Base-by-base conservation (phyloP, 441 rosid species). In the Erodium texanum region DNA sequence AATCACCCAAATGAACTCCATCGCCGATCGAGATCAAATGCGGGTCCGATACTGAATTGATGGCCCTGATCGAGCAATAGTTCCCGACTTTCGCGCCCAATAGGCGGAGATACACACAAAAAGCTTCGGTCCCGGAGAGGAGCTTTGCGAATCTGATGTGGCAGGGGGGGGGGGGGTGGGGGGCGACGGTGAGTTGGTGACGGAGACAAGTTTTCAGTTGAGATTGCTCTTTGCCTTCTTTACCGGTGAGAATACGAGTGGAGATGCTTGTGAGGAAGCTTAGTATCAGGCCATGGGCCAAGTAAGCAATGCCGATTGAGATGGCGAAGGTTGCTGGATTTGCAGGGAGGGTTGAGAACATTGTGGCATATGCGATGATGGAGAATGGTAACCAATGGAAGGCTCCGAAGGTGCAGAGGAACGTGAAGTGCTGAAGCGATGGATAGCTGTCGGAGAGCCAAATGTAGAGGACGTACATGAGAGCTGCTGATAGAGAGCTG, bases 1-100 rank as follows among this genome's bases (percentile, higher is more conserved):
- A 86, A 77, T 88, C 93, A 59, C 90, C 93, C 20, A 88, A 83
- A 76, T 88, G 93, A 52, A 86, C 90, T 3, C 93, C 93, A 23
- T 71, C 76, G 34, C 83, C 84, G 19, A 88, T 72, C 12, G 73
- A 75, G 15, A 88, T 77, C 74, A 79, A 64, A 32, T 78, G 69
- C 9, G 90, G 93, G 61, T 86, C 84, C 7, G 85, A 80, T 23
- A 84, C 76, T 11, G 93, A 81, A 66, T 88, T 88, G 72, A 88
- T 83, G 70, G 93, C 86, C 71, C 93, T 80, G 70, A 88, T 79
- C 12, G 93, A 88, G 66, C 90, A 86, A 68, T 83, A 82, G 52
- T 72, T 76, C 65, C 93, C 90, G 45, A 88, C 74, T 68, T 76
- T 77, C 36, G 86, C 83, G 22, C 93, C 90, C 36, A 88, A 66